Evolutionary conservation across 78 protist species (phyloP).

Genomic region (Dictyostelium discoideum): dicty_2.7 NC_007090.3:3732501-3733000

Average conservation of each 20-base stretch:
- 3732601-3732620: background rate
- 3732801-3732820: background rate
- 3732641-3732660: constrained; percentile 31
- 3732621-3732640: constrained; percentile 23
- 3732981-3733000: constrained; percentile 19
- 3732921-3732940: constrained; percentile 75
- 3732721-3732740: constrained; percentile 21
- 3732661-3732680: background rate
- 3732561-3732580: constrained; percentile 10
- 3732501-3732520: constrained; percentile 47
- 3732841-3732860: constrained; percentile 12
- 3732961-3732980: constrained; percentile 30
- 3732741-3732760: constrained; percentile 24
- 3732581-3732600: background rate
- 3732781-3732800: constrained; percentile 50
- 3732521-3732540: constrained; percentile 46
- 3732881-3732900: constrained; percentile 55
- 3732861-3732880: constrained; percentile 29
- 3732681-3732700: constrained; percentile 17
- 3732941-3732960: constrained; percentile 33
- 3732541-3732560: background rate
- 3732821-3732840: constrained; percentile 51
- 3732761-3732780: constrained; percentile 73
- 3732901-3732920: constrained; percentile 73
- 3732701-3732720: constrained; percentile 41